Evolutionary conservation across 805 yeast genomes (phyloP).

Genomic region (Wickerhamomyces bovis): DNA sequence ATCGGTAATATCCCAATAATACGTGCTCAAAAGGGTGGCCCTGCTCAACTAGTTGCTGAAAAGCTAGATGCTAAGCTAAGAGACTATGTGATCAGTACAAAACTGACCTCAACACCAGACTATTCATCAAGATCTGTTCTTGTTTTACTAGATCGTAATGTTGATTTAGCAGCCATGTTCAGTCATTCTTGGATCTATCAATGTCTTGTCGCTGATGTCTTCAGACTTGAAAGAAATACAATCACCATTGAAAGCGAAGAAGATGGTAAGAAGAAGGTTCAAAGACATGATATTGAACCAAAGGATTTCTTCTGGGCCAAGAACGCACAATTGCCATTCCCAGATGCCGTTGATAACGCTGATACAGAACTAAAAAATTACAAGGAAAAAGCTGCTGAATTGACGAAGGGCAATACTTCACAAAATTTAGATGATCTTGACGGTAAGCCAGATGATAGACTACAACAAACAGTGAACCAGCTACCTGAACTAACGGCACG

Average conservation of each 20-base stretch:
- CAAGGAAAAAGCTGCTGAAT: conserved; percentile 80
- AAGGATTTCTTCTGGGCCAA: conserved; percentile 87
- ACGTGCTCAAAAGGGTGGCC: conserved; percentile 87
- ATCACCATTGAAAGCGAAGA: conserved; percentile 49
- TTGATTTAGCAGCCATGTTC: conserved; percentile 90
- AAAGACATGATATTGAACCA: conserved; percentile 84
- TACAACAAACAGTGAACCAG: conserved; percentile 80
- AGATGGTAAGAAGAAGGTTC: conserved; percentile 35
- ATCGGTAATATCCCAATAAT: conserved; percentile 80
- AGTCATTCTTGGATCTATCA: conserved; percentile 98
- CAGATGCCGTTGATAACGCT: conserved; percentile 97
- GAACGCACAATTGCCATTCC: conserved; percentile 87
- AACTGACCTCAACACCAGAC: conserved; percentile 21
- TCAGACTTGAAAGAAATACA: conserved; percentile 75
- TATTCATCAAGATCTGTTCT: conserved; percentile 64
- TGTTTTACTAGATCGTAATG: conserved; percentile 77
- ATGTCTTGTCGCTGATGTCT: conserved; percentile 91
- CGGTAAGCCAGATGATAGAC: conserved; percentile 49
- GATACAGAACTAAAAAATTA: conserved; percentile 76
- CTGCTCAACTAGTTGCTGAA: conserved; percentile 91
- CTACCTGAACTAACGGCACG: conserved; percentile 89
- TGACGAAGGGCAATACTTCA: conserved; percentile 69
- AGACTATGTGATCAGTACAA: conserved; percentile 73
- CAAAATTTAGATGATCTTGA: conserved; percentile 72
- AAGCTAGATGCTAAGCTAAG: conserved; percentile 78